Evolutionary conservation across 805 yeast species (phyloP).

Genomic region (Candida xiaguanensis): DNA sequence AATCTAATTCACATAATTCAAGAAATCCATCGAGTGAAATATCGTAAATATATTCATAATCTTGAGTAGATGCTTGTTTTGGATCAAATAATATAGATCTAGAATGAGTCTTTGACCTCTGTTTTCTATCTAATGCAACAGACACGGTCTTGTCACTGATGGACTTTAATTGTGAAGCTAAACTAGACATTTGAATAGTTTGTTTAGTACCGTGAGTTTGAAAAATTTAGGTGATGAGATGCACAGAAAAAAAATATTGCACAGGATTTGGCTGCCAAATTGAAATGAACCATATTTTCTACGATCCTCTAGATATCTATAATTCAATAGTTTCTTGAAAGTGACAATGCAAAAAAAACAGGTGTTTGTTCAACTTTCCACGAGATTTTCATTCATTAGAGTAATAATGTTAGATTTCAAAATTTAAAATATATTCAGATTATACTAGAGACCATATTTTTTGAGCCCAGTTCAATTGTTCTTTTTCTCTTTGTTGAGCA

Average conservation of each 20-base stretch:
- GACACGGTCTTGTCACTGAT: slow-evolving; percentile 64
- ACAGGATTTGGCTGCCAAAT: slow-evolving; percentile 6
- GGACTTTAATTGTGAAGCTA: slow-evolving; percentile 78
- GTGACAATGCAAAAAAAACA: too few relatives aligned
- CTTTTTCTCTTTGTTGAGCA: slow-evolving; percentile 25
- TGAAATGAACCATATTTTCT: too few relatives aligned
- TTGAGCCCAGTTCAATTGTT: slow-evolving; percentile 39
- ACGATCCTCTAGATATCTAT: too few relatives aligned
- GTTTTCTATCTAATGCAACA: slow-evolving; percentile 79
- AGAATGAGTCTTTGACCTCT: slow-evolving; percentile 81
- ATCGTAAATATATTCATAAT: slow-evolving; percentile 74
- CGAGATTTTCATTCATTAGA: neutral
- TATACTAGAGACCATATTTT: slow-evolving; percentile 51
- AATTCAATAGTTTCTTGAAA: too few relatives aligned
- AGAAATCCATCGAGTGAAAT: slow-evolving; percentile 72
- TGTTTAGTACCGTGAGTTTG: neutral
- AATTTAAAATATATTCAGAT: slow-evolving; percentile 12
- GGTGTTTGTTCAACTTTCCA: too few relatives aligned
- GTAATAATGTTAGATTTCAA: neutral
- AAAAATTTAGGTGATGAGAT: slow-evolving; percentile 4
- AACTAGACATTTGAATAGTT: slow-evolving; percentile 41
- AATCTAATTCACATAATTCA: slow-evolving; percentile 67
- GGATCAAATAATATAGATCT: slow-evolving; percentile 85
- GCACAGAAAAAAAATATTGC: neutral
- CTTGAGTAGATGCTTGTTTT: slow-evolving; percentile 90